These are phyloP conservation scores for Ustilago trichophora DNA, from an alignment of 1,284 basidiomycete species.

Conservation along the genomic window DNA sequence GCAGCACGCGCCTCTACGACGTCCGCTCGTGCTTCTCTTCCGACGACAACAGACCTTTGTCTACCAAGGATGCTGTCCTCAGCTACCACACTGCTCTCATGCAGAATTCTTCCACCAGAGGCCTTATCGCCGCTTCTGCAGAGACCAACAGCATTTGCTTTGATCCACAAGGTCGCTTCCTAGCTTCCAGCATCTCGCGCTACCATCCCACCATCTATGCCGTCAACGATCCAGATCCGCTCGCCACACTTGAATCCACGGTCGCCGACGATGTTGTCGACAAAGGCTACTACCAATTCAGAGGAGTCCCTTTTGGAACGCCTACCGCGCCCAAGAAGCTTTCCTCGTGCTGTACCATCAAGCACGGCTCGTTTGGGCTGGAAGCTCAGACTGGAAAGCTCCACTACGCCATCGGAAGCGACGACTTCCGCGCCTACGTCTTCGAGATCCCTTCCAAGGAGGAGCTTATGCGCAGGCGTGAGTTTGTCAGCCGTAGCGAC, in stretches of 20 bases:
- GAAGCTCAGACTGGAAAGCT: slow-evolving; percentile 21
- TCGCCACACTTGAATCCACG: slow-evolving; percentile 23
- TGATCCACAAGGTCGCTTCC: slow-evolving; percentile 23
- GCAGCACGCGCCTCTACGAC: slow-evolving; percentile 38
- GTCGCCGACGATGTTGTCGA: slow-evolving; percentile 1
- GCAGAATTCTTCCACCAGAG: slow-evolving; percentile 20
- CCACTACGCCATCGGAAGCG: slow-evolving; percentile 33
- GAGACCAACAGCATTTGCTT: slow-evolving; percentile 41
- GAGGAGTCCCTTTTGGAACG: neutral
- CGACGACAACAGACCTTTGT: slow-evolving; percentile 2
- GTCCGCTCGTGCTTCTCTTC: slow-evolving; percentile 27
- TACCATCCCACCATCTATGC: slow-evolving; percentile 41
- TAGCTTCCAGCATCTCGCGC: slow-evolving; percentile 35
- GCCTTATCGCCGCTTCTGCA: slow-evolving; percentile 25
- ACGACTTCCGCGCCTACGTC: slow-evolving; percentile 38
- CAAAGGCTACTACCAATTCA: neutral
- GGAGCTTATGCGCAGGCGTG: slow-evolving; percentile 11
- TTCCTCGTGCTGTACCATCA: slow-evolving; percentile 33
- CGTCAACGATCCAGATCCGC: slow-evolving; percentile 27
- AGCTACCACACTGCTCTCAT: slow-evolving; percentile 26
- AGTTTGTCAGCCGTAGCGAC: slow-evolving; percentile 11
- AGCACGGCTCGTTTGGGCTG: slow-evolving; percentile 36
- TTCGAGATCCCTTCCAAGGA: slow-evolving; percentile 24
- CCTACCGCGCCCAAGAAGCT: slow-evolving; percentile 27
- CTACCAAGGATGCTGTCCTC: slow-evolving; percentile 33